Evolutionary conservation across 208 protist species (phyloP).

Genomic region (Acanthamoeba royreba): DNA sequence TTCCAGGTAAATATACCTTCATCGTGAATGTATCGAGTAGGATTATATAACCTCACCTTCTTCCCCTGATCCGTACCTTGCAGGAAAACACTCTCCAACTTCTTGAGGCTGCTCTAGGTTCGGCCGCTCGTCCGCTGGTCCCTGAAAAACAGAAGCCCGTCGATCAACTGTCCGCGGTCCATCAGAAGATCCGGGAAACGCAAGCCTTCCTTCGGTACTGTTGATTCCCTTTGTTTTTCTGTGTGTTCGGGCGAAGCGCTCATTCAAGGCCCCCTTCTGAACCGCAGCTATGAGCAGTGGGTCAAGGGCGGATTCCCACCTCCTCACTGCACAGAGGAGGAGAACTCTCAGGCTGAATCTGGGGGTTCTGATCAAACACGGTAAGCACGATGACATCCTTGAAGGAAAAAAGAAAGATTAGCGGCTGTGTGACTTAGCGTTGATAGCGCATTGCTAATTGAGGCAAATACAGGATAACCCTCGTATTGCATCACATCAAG

Average conservation of each 20-base stretch:
- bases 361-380: neutral
- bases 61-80: neutral
- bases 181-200: slow-evolving; percentile 3
- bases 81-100: slow-evolving; percentile 36
- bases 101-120: neutral
- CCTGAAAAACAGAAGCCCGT: neutral
- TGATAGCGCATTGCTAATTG: too few relatives aligned
- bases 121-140: neutral
- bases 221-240: neutral
- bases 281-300: neutral
- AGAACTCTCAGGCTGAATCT: too few relatives aligned
- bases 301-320: neutral
- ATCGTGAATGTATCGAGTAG: neutral
- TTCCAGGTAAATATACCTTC: neutral
- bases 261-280: neutral
- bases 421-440: too few relatives aligned
- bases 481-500: slow-evolving; percentile 28
- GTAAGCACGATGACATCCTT: neutral
- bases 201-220: slow-evolving; percentile 4
- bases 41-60: neutral
- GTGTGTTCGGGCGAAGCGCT: neutral
- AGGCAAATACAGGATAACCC: neutral
- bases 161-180: neutral
- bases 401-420: neutral
- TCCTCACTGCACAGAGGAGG: neutral